Evolutionary conservation across 768 basidiomycete species (phyloP).

Genomic region (Daedaleopsis nitida): DNA sequence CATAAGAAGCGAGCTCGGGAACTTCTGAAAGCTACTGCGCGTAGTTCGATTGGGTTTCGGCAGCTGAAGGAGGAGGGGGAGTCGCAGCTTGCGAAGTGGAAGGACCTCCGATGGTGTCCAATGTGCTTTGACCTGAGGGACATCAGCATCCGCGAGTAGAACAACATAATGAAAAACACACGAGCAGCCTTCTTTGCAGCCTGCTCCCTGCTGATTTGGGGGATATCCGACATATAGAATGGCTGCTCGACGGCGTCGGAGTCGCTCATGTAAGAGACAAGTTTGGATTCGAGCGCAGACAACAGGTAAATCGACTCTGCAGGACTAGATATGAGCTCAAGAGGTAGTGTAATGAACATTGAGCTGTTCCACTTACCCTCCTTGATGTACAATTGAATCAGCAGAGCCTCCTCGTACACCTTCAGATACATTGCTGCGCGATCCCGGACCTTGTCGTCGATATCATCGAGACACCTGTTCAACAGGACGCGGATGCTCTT

Average conservation of each 20-base stretch:
- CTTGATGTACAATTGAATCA: constrained; percentile 88
- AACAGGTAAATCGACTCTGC: constrained; percentile 96
- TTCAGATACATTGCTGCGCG: constrained; percentile 94
- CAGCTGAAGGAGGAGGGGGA: constrained; percentile 78
- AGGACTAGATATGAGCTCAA: not conserved
- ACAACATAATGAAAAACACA: constrained; percentile 40
- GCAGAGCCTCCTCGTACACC: constrained; percentile 72
- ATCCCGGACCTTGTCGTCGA: constrained; percentile 98
- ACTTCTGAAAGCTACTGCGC: constrained; percentile 83
- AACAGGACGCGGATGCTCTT: constrained; percentile 88
- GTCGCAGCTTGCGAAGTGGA: constrained; percentile 58
- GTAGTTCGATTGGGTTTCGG: constrained; percentile 88
- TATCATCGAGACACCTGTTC: constrained; percentile 93
- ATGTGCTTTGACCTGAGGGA: constrained; percentile 70
- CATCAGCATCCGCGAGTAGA: not conserved
- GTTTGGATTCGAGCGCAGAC: constrained; percentile 83
- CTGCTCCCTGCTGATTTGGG: constrained; percentile 93
- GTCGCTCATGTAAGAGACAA: constrained; percentile 94
- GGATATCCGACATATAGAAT: constrained; percentile 83
- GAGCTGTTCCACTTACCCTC: constrained; percentile 61
- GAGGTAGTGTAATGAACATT: not conserved
- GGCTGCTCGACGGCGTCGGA: constrained; percentile 65
- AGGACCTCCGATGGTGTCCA: constrained; percentile 84
- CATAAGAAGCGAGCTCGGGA: constrained; percentile 84
- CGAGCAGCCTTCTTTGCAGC: constrained; percentile 87